These are phyloP conservation scores for Debaryomyces fabryi DNA, from an alignment of 1,139 yeast genomes.

Conservation along the genomic window DNA sequence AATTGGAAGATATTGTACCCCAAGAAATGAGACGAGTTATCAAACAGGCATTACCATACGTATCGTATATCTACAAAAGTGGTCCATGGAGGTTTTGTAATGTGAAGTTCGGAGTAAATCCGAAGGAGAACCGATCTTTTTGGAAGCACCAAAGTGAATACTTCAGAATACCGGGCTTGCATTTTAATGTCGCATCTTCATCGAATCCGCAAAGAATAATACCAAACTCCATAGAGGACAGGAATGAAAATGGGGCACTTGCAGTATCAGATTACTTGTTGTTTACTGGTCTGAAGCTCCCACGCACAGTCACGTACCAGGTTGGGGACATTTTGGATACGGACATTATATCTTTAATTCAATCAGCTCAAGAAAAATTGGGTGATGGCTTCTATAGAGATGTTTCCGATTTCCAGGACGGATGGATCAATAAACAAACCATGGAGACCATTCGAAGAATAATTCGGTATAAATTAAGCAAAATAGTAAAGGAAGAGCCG, in stretches of 20 bases:
- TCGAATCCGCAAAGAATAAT: slow-evolving; percentile 16
- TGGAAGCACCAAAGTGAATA: slow-evolving; percentile 84
- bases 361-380: slow-evolving; percentile 33
- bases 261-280: slow-evolving; percentile 53
- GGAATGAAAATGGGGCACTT: slow-evolving; percentile 20
- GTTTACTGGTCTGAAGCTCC: slow-evolving; percentile 74
- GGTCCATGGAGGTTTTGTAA: slow-evolving; percentile 98
- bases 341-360: slow-evolving; percentile 55
- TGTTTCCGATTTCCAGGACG: slow-evolving; percentile 52
- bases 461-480: slow-evolving; percentile 70
- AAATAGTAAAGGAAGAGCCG: slow-evolving; percentile 49
- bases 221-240: slow-evolving; percentile 23
- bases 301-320: slow-evolving; percentile 73
- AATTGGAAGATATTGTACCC: slow-evolving; percentile 63
- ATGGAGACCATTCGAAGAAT: slow-evolving; percentile 67
- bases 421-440: slow-evolving; percentile 74
- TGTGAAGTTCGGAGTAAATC: slow-evolving; percentile 78
- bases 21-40: slow-evolving; percentile 52
- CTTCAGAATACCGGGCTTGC: slow-evolving; percentile 57
- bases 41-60: slow-evolving; percentile 80
- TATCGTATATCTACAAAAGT: slow-evolving; percentile 75
- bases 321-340: slow-evolving; percentile 80
- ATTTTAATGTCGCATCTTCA: slow-evolving; percentile 17
- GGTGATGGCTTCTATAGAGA: slow-evolving; percentile 48
- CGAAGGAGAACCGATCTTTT: slow-evolving; percentile 54